Evolutionary conservation across 176 grass and related monocot genomes (phyloP).

Genomic region (Tillandsia leiboldiana): DNA sequence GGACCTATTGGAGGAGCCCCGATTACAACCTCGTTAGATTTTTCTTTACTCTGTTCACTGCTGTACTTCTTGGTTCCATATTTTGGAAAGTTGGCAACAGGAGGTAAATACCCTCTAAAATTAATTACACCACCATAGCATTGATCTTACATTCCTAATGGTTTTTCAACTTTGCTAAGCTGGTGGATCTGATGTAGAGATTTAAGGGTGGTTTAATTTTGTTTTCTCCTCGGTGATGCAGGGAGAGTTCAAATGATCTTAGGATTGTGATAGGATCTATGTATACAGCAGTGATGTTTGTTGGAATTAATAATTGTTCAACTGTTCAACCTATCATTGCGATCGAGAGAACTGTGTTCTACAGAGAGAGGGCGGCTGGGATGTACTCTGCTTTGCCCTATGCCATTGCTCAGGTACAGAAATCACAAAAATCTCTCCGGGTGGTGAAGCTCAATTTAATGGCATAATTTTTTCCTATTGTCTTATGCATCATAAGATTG

Average conservation of each 20-base stretch:
- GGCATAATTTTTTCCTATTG: too few species aligned
- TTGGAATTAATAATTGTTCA: constrained; percentile 84
- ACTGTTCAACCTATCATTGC: constrained; percentile 84
- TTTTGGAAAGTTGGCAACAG: constrained; percentile 86
- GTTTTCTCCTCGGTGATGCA: constrained; percentile 30
- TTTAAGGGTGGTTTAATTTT: constrained; percentile 13
- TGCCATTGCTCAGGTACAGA: constrained; percentile 82
- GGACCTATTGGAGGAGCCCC: constrained; percentile 91
- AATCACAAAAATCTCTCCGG: neutral
- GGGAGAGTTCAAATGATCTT: constrained; percentile 58
- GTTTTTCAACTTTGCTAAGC: neutral
- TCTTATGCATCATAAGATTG: too few species aligned
- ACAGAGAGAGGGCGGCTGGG: constrained; percentile 90
- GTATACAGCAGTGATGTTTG: constrained; percentile 90
- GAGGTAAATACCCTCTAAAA: constrained; percentile 35
- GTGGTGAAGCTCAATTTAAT: too few species aligned
- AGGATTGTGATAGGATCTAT: constrained; percentile 82
- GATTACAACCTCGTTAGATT: constrained; percentile 97
- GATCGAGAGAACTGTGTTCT: constrained; percentile 93
- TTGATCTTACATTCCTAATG: neutral
- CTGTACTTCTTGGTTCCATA: constrained; percentile 84
- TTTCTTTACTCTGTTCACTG: constrained; percentile 82
- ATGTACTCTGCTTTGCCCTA: constrained; percentile 97
- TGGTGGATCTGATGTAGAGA: neutral
- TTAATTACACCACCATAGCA: neutral